Percentiles rank a stretch among this genome's conserved stretches.
Conservation (phyloP, 2,329 filamentous ascomycete genomes). For the Capronia americana region DNA sequence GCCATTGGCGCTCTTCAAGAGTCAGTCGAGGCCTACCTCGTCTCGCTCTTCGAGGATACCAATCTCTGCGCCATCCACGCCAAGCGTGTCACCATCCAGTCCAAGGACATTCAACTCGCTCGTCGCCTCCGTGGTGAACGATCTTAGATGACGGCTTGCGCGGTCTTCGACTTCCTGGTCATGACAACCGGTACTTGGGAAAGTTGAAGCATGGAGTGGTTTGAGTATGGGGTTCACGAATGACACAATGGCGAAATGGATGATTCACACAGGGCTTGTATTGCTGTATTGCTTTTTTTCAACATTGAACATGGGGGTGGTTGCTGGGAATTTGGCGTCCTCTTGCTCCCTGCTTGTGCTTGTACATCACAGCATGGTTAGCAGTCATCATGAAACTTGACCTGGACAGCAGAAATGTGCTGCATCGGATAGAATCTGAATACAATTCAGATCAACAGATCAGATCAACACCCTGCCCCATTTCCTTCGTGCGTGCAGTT, state of each 20-base stretch:
- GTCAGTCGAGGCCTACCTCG: conserved; percentile 97
- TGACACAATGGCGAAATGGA: conserved; percentile 36
- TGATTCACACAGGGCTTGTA: conserved; percentile 37
- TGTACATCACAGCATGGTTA: conserved; percentile 35
- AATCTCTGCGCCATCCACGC: conserved; percentile 98
- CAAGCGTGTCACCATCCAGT: conserved; percentile 96
- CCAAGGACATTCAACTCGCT: conserved; percentile 95
- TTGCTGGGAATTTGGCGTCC: conserved; percentile 34
- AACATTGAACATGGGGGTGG: conserved; percentile 31
- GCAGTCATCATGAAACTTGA: conserved; percentile 36
- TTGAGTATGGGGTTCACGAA: conserved; percentile 37
- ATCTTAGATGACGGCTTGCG: conserved; percentile 63
- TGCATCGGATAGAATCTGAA: conserved; percentile 37
- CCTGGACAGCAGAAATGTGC: conserved; percentile 32
- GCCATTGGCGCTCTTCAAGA: conserved; percentile 98
- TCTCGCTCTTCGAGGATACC: conserved; percentile 97
- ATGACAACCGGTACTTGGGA: conserved; percentile 23
- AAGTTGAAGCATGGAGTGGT: conserved; percentile 24
- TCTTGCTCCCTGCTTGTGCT: conserved; percentile 30
- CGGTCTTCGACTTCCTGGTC: conserved; percentile 26
- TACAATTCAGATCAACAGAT: conserved; percentile 32
- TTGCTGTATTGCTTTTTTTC: conserved; percentile 28
- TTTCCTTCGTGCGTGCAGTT: not conserved
- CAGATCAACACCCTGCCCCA: not conserved
- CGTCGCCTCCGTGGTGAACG: conserved; percentile 93